Conservation (phyloP, 371 early-diverging fungal genomes). For the Mortierella sp. region DNA sequence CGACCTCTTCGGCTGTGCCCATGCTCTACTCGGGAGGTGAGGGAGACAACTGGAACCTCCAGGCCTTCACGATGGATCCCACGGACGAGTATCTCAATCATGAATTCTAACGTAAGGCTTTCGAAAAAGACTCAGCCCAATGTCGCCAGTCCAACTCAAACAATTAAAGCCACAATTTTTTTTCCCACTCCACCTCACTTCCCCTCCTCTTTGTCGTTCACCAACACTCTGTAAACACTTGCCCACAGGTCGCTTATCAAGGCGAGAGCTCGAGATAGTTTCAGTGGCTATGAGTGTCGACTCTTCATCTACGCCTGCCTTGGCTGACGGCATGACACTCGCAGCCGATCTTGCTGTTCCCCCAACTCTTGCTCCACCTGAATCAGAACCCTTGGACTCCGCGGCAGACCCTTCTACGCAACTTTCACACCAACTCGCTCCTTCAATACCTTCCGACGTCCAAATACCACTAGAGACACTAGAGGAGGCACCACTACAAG, state of each 20-base stretch:
- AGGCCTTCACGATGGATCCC: constrained; percentile 18
- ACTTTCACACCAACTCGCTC: background rate
- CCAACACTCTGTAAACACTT: no score
- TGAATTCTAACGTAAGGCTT: background rate
- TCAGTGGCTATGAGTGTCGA: no score
- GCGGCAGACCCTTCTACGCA: background rate
- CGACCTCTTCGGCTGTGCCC: constrained; percentile 17
- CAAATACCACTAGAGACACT: background rate
- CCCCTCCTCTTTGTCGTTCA: no score
- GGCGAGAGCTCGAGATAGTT: no score
- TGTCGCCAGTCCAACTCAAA: no score
- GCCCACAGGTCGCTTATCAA: no score
- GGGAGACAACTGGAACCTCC: constrained; percentile 29
- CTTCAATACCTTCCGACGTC: background rate
- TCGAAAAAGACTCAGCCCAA: no score
- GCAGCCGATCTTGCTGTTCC: no score
- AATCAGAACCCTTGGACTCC: no score
- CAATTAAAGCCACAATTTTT: background rate
- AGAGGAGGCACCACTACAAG: background rate
- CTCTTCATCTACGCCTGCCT: no score
- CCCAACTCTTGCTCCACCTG: no score
- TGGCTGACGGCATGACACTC: no score
- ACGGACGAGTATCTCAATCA: constrained; percentile 25
- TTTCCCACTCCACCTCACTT: background rate
- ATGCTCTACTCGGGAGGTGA: constrained; percentile 39